phyloP scores from a whole-genome alignment of 805 yeast genomes.

The Lipomyces lipofer region DNA sequence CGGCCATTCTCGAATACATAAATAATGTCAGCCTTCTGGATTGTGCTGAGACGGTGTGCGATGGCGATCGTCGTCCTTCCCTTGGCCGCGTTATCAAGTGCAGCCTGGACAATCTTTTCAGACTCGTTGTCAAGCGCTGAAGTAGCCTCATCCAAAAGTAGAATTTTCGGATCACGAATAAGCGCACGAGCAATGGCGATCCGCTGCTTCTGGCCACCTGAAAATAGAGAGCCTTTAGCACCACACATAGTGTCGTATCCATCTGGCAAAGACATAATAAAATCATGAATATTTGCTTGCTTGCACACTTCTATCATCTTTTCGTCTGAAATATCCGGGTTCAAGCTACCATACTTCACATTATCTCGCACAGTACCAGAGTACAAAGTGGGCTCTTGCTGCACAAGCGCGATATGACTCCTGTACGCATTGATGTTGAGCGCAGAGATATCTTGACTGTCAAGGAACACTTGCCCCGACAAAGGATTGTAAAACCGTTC shows the following conservation, averaged over 20 bases:
- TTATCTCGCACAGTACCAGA: slow-evolving; percentile 80
- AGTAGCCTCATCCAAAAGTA: slow-evolving; percentile 82
- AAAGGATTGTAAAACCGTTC: slow-evolving; percentile 37
- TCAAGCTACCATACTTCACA: slow-evolving; percentile 66
- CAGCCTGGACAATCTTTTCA: slow-evolving; percentile 62
- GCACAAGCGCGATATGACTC: slow-evolving; percentile 58
- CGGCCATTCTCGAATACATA: slow-evolving; percentile 55
- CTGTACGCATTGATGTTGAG: slow-evolving; percentile 54
- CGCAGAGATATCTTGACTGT: slow-evolving; percentile 33
- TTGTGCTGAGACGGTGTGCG: slow-evolving; percentile 70
- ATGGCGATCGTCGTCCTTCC: slow-evolving; percentile 69
- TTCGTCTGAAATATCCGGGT: slow-evolving; percentile 39
- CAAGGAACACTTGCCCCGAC: slow-evolving; percentile 22
- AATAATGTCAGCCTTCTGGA: slow-evolving; percentile 53
- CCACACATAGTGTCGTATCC: slow-evolving; percentile 60
- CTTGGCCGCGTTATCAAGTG: slow-evolving; percentile 57
- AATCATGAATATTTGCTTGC: slow-evolving; percentile 54
- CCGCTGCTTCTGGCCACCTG: slow-evolving; percentile 91
- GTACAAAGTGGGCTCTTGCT: slow-evolving; percentile 60
- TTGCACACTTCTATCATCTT: slow-evolving; percentile 46
- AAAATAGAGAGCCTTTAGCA: slow-evolving; percentile 50
- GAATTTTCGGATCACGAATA: slow-evolving; percentile 60
- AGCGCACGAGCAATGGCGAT: slow-evolving; percentile 80
- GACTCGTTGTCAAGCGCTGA: slow-evolving; percentile 77
- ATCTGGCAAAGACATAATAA: slow-evolving; percentile 54